Conservation (phyloP, 2,329 filamentous ascomycete species). For the Cladosporium sp. region DNA sequence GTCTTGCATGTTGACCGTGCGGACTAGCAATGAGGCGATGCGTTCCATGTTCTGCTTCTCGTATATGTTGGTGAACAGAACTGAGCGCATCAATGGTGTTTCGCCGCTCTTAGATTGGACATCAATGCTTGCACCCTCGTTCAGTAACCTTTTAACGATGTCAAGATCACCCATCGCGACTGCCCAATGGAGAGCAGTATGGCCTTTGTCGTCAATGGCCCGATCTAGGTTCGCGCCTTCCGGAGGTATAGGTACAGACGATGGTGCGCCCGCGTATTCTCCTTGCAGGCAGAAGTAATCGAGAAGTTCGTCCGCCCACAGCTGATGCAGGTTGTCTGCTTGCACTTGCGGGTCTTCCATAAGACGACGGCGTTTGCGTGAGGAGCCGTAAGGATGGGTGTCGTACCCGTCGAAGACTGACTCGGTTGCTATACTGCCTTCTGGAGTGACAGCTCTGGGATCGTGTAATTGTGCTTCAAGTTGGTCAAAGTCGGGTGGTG, state of each 20-base stretch:
- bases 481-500: conserved; percentile 32
- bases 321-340: conserved; percentile 79
- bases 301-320: conserved; percentile 89
- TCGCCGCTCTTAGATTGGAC: conserved; percentile 67
- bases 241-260: conserved; percentile 74
- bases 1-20: conserved; percentile 79
- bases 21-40: conserved; percentile 79
- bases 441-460: conserved; percentile 71
- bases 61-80: conserved; percentile 95
- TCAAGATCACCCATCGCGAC: conserved; percentile 95
- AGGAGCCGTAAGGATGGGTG: conserved; percentile 62
- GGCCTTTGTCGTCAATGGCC: conserved; percentile 88
- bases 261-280: conserved; percentile 59
- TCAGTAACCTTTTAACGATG: conserved; percentile 83
- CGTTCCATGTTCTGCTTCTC: conserved; percentile 89
- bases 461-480: conserved; percentile 34
- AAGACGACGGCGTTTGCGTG: conserved; percentile 77
- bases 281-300: conserved; percentile 84
- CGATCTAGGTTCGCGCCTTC: conserved; percentile 85
- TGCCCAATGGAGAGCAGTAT: conserved; percentile 95
- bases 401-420: conserved; percentile 86
- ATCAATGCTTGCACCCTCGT: conserved; percentile 73
- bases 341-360: conserved; percentile 54
- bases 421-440: conserved; percentile 82
- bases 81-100: conserved; percentile 90